These are phyloP conservation scores for Platismatia glauca DNA, from an alignment of 495 filamentous ascomycete species.

Conservation along the genomic window DNA sequence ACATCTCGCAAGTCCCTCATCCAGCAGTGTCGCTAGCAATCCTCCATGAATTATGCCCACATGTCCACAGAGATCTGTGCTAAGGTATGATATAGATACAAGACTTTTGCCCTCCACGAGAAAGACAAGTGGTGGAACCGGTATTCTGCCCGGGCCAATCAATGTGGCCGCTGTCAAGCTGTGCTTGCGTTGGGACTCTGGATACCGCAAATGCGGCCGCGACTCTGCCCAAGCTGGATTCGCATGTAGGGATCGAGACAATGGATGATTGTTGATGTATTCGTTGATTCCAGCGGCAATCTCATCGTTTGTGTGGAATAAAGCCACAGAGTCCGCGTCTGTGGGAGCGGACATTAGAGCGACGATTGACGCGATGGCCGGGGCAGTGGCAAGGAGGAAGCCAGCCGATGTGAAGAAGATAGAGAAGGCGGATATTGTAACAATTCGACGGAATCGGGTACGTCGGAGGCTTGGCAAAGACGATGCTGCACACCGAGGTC, in stretches of 20 bases:
- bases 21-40: slow-evolving; percentile 79
- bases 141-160: slow-evolving; percentile 63
- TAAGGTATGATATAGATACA: slow-evolving; percentile 71
- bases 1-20: slow-evolving; percentile 84
- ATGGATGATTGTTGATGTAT: slow-evolving; percentile 65
- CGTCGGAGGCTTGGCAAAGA: slow-evolving; percentile 14
- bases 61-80: slow-evolving; percentile 78
- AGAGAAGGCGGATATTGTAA: slow-evolving; percentile 20
- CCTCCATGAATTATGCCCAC: slow-evolving; percentile 89
- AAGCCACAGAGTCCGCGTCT: slow-evolving; percentile 62
- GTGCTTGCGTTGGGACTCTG: slow-evolving; percentile 51
- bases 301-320: slow-evolving; percentile 57
- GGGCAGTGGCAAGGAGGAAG: slow-evolving; percentile 22
- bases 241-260: slow-evolving; percentile 55
- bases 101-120: slow-evolving; percentile 61
- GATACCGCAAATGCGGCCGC: slow-evolving; percentile 81
- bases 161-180: slow-evolving; percentile 80
- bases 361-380: slow-evolving; percentile 19
- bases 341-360: slow-evolving; percentile 34
- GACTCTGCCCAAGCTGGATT: slow-evolving; percentile 63
- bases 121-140: slow-evolving; percentile 75
- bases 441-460: slow-evolving; percentile 20
- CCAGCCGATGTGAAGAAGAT: slow-evolving; percentile 23
- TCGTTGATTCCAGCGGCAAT: slow-evolving; percentile 55
- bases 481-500: slow-evolving; percentile 9